These are phyloP conservation scores for Clarireedia monteithiana DNA, from an alignment of 2,329 filamentous ascomycete genomes.

Conservation along the genomic window DNA sequence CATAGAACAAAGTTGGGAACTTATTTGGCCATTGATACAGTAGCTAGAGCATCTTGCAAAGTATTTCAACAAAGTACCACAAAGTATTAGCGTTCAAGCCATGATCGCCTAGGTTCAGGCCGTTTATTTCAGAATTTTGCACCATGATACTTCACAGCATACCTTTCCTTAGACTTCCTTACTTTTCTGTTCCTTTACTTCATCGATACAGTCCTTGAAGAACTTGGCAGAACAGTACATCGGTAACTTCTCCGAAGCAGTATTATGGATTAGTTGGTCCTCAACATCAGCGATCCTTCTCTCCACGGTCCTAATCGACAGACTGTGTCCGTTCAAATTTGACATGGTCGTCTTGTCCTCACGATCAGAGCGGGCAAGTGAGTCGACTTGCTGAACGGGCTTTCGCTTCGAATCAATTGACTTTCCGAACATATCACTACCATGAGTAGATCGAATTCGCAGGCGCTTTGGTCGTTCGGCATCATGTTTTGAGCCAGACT, in stretches of 20 bases:
- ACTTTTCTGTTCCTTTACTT: neutral
- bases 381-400: neutral
- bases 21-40: neutral
- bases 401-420: neutral
- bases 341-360: neutral
- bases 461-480: neutral
- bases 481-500: neutral
- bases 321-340: neutral
- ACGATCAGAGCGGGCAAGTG: neutral
- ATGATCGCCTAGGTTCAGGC: no score
- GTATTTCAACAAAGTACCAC: no score
- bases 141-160: no score
- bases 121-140: no score
- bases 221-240: slow-evolving; percentile 4
- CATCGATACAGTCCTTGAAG: neutral
- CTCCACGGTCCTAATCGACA: neutral
- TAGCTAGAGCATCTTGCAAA: neutral
- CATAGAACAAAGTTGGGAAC: neutral
- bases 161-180: neutral
- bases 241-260: slow-evolving; percentile 3
- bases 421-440: slow-evolving; percentile 17
- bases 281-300: neutral
- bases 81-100: no score
- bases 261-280: neutral
- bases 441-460: slow-evolving; percentile 8